These are phyloP conservation scores for Pichia sp. DNA, from an alignment of 1,139 yeast species.

Conservation along the genomic window DNA sequence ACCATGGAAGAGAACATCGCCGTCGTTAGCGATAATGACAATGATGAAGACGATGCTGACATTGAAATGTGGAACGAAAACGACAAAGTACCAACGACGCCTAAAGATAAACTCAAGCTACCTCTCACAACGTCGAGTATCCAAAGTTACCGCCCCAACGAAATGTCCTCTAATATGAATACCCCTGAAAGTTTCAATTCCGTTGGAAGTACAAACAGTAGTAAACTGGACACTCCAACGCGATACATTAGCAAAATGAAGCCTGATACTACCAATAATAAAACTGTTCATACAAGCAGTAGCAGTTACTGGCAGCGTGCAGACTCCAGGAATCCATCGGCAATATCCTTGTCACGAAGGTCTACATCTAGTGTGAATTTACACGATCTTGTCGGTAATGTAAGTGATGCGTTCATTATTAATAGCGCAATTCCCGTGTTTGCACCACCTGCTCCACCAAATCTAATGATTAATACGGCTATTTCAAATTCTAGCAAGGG, in stretches of 20 bases:
- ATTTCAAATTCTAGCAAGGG: too few species aligned
- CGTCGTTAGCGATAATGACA: constrained; percentile 3
- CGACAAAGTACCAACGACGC: constrained; percentile 27
- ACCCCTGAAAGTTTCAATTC: constrained; percentile 10
- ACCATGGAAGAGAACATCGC: too few species aligned
- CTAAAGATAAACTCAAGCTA: constrained; percentile 15
- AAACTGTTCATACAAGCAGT: constrained; percentile 1
- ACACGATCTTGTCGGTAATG: constrained; percentile 8
- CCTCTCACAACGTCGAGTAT: constrained; percentile 4
- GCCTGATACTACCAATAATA: constrained; percentile 1
- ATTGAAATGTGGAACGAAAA: constrained; percentile 8
- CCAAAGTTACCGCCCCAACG: neutral
- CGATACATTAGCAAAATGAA: constrained; percentile 12
- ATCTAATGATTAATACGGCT: neutral
- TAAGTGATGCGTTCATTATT: neutral
- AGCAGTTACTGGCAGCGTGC: constrained; percentile 18
- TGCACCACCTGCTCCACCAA: constrained; percentile 10
- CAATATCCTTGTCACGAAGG: constrained; percentile 4
- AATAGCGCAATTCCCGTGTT: constrained; percentile 5
- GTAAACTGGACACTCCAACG: constrained; percentile 16
- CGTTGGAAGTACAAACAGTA: constrained; percentile 1
- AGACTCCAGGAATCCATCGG: constrained; percentile 14
- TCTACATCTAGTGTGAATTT: constrained; percentile 6
- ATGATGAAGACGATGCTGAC: constrained; percentile 4
- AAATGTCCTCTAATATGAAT: constrained; percentile 3